phyloP scores from a whole-genome alignment of 768 basidiomycete species.

The Calvatia gigantea region DNA sequence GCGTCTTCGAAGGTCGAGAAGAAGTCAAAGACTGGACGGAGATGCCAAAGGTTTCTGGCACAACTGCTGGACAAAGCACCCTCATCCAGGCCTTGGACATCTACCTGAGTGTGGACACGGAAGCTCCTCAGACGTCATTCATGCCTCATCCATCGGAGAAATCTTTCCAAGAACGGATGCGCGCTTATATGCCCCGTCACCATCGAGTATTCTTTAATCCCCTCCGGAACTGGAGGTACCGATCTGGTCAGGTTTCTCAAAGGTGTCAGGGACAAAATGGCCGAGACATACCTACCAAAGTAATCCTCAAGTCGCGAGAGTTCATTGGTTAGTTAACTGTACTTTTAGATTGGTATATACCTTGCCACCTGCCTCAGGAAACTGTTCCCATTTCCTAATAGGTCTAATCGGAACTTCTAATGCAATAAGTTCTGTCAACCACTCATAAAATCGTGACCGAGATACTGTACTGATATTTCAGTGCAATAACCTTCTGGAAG shows the following conservation, averaged over 20 bases:
- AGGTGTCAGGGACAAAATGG: constrained; percentile 64
- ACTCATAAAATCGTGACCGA: no score
- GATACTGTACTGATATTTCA: no score
- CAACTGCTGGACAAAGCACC: constrained; percentile 81
- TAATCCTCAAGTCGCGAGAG: neutral
- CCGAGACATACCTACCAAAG: neutral
- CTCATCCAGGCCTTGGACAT: constrained; percentile 72
- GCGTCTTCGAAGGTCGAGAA: constrained; percentile 62
- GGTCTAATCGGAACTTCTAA: no score
- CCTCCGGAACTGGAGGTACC: constrained; percentile 77
- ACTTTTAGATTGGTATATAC: neutral
- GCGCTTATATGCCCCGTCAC: constrained; percentile 77
- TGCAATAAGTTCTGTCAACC: no score
- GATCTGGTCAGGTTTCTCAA: constrained; percentile 75
- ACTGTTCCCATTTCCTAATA: no score
- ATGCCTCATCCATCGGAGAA: constrained; percentile 16
- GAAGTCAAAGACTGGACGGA: constrained; percentile 36
- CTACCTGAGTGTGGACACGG: constrained; percentile 60
- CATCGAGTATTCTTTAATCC: constrained; percentile 78
- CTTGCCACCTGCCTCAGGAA: no score
- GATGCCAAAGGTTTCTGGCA: constrained; percentile 64
- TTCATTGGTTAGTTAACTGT: neutral
- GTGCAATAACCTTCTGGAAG: no score
- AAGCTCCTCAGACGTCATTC: neutral
- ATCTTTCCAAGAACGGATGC: constrained; percentile 69